A percentile compares a stretch with the other conserved stretches of the same genome.
These are phyloP conservation scores for Ascoidea asiatica DNA, from an alignment of 805 yeast genomes.

Conservation along the genomic window DNA sequence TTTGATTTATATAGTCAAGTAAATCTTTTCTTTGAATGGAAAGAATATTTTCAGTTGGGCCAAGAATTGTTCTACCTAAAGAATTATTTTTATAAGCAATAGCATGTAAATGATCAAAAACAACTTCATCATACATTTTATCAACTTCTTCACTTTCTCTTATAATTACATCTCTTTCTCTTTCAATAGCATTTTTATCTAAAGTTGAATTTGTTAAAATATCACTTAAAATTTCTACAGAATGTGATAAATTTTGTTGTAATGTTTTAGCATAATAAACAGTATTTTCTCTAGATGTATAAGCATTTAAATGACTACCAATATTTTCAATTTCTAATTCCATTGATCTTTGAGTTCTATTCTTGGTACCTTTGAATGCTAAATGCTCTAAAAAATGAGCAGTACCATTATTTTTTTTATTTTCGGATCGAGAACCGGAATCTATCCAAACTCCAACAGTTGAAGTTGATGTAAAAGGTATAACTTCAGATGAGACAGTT, in stretches of 20 bases:
- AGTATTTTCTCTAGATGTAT: constrained; percentile 94
- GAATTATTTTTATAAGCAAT: constrained; percentile 86
- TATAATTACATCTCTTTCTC: constrained; percentile 91
- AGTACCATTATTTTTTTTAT: constrained; percentile 73
- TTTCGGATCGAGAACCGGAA: constrained; percentile 97
- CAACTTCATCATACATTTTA: constrained; percentile 96
- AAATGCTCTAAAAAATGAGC: constrained; percentile 96
- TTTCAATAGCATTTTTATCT: constrained; percentile 76
- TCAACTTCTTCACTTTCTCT: constrained; percentile 97
- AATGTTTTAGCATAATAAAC: constrained; percentile 91
- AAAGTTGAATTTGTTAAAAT: constrained; percentile 77
- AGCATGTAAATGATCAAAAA: constrained; percentile 91
- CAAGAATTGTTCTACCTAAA: constrained; percentile 90
- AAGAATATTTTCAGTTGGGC: constrained; percentile 81
- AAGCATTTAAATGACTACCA: constrained; percentile 97
- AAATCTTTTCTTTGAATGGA: constrained; percentile 69
- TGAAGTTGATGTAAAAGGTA: constrained; percentile 85
- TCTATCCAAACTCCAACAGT: constrained; percentile 98
- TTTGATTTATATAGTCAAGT: constrained; percentile 63
- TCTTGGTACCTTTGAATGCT: constrained; percentile 87
- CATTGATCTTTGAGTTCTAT: constrained; percentile 65
- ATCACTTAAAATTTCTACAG: constrained; percentile 82
- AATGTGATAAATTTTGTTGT: constrained; percentile 64
- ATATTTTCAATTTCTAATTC: constrained; percentile 92
- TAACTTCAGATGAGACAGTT: constrained; percentile 82